Conservation (phyloP, 2,329 filamentous ascomycete species). For the Colletotrichum nymphaeae region DNA sequence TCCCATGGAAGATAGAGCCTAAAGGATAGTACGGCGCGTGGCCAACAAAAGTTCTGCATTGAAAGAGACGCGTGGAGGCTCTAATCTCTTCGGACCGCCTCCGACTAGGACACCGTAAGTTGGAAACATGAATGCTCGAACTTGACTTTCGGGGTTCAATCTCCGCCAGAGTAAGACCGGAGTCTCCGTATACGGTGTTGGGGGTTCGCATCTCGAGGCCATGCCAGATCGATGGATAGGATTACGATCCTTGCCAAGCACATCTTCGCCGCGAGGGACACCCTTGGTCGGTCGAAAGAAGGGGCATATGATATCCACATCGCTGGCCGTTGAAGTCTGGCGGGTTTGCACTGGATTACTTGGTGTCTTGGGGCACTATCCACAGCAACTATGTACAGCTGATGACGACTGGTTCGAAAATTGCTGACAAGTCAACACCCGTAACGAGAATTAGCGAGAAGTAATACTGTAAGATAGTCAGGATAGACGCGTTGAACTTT, state of each 20-base stretch:
- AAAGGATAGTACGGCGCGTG: not conserved
- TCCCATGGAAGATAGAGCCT: not conserved
- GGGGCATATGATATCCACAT: not conserved
- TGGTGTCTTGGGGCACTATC: not conserved
- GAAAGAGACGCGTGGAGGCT: not conserved
- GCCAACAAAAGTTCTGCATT: not conserved
- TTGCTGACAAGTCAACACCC: not conserved
- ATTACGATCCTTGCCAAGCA: not conserved
- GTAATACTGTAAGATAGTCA: not conserved
- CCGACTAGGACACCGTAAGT: not conserved
- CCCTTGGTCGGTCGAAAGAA: not conserved
- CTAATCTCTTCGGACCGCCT: not conserved
- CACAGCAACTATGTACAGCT: not conserved
- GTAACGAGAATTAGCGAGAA: too few species aligned
- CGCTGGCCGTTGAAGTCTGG: not conserved
- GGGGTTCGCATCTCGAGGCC: not conserved
- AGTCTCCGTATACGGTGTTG: not conserved
- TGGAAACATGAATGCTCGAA: not conserved
- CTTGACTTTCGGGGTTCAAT: not conserved
- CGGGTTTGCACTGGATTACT: not conserved
- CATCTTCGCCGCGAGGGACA: not conserved
- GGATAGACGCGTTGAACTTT: slow-evolving; percentile 5
- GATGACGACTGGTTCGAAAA: not conserved
- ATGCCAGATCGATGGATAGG: not conserved
- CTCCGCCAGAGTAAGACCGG: not conserved